Conservation (phyloP, 179 eudicot genomes). For the Pouteria campechiana region DNA sequence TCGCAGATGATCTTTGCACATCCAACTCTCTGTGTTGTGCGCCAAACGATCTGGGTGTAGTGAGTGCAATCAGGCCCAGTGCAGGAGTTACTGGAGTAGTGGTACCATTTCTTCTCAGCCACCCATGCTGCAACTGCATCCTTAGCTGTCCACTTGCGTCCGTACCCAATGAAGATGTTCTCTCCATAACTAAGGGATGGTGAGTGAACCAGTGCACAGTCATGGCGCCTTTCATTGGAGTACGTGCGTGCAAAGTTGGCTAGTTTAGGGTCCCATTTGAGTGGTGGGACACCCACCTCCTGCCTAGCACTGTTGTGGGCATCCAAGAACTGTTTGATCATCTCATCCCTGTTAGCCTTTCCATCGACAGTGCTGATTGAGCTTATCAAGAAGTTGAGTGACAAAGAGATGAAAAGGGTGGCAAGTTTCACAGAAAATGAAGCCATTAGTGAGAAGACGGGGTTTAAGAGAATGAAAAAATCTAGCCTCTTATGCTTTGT, state of each 20-base stretch:
- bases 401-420: too few relatives aligned
- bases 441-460: too few relatives aligned
- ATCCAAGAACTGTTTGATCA: too few relatives aligned
- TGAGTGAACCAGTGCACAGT: constrained; percentile 41
- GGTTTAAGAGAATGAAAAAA: too few relatives aligned
- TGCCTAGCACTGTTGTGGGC: too few relatives aligned
- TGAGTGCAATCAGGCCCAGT: constrained; percentile 43
- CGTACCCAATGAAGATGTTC: constrained; percentile 66
- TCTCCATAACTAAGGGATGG: constrained; percentile 57
- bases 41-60: constrained; percentile 61
- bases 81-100: constrained; percentile 36
- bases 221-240: constrained; percentile 32
- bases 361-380: too few relatives aligned
- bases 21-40: constrained; percentile 34
- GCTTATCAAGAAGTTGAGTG: too few relatives aligned
- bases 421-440: too few relatives aligned
- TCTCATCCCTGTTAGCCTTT: too few relatives aligned
- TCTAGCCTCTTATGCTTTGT: too few relatives aligned
- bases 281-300: too few relatives aligned
- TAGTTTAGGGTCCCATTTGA: constrained; percentile 26
- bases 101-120: constrained; percentile 23
- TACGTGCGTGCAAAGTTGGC: constrained; percentile 30
- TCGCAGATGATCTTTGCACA: constrained; percentile 48
- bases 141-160: constrained; percentile 27
- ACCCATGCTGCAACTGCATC: constrained; percentile 42